Percentiles rank a stretch among this genome's conserved stretches.
Conservation (phyloP, 179 eudicot species). For the Actinidia arguta region DNA sequence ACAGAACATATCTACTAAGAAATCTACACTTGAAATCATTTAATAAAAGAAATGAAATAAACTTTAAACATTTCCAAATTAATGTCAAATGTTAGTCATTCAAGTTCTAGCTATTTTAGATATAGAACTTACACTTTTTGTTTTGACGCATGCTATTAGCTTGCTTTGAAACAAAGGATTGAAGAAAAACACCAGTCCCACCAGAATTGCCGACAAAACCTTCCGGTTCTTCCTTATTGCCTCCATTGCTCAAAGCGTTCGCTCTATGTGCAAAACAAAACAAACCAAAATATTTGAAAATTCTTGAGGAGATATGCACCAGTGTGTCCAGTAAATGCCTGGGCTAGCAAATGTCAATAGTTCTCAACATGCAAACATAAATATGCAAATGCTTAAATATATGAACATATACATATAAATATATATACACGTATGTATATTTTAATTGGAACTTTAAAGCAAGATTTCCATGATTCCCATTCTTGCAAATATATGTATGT, state of each 20-base stretch:
- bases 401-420: not conserved
- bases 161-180: not conserved
- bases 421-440: not conserved
- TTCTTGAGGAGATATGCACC: not conserved
- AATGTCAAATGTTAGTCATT: not conserved
- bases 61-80: not conserved
- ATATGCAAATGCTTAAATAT: not conserved
- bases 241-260: constrained; percentile 10
- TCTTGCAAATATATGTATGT: too few relatives aligned
- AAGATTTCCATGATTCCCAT: too few relatives aligned
- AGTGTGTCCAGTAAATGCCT: not conserved
- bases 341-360: not conserved
- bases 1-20: not conserved
- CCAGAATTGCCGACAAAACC: constrained; percentile 5
- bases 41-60: not conserved
- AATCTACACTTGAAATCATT: not conserved
- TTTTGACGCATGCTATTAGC: not conserved
- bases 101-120: not conserved
- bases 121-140: constrained; percentile 3
- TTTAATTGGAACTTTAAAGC: too few relatives aligned
- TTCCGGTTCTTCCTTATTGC: not conserved
- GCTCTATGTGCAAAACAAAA: not conserved
- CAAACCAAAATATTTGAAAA: not conserved
- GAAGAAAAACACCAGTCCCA: constrained; percentile 27
- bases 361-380: not conserved